A percentile compares a stretch with the other conserved stretches of the same genome.
Conservation (phyloP, 2,329 filamentous ascomycete genomes). For the Cercospora nicotianae region DNA sequence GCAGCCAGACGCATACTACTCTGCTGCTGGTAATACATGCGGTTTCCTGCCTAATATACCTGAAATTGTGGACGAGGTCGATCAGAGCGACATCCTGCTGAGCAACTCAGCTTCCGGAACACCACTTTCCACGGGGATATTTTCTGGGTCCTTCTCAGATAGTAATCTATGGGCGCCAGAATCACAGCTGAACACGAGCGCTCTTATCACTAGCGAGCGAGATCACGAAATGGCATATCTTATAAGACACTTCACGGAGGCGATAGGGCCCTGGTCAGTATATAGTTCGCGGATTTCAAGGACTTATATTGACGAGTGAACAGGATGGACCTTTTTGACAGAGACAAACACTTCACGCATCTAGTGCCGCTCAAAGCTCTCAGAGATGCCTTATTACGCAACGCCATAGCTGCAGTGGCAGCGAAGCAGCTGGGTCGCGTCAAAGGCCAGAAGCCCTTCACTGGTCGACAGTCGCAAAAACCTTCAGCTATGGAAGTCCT, state of each 20-base stretch:
- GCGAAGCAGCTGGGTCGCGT: constrained; percentile 62
- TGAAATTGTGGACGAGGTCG: constrained; percentile 38
- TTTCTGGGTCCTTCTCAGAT: constrained; percentile 26
- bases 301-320: not conserved
- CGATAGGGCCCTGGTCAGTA: constrained; percentile 56
- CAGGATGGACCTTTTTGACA: constrained; percentile 56
- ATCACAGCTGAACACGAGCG: constrained; percentile 36
- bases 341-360: constrained; percentile 60
- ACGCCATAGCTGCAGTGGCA: constrained; percentile 61
- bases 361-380: constrained; percentile 59
- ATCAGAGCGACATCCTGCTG: constrained; percentile 29
- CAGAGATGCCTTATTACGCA: constrained; percentile 52
- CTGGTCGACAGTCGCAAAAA: constrained; percentile 49
- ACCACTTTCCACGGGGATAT: constrained; percentile 25
- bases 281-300: no score
- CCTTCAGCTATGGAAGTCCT: constrained; percentile 56
- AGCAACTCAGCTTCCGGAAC: constrained; percentile 27
- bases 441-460: constrained; percentile 52
- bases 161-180: constrained; percentile 36
- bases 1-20: constrained; percentile 35
- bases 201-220: constrained; percentile 37
- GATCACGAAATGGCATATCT: constrained; percentile 62
- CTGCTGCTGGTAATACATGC: constrained; percentile 35
- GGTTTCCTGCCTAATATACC: constrained; percentile 37
- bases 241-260: constrained; percentile 60